Conservation (phyloP, 345 rosid species). For the Stellera chamaejasme region DNA sequence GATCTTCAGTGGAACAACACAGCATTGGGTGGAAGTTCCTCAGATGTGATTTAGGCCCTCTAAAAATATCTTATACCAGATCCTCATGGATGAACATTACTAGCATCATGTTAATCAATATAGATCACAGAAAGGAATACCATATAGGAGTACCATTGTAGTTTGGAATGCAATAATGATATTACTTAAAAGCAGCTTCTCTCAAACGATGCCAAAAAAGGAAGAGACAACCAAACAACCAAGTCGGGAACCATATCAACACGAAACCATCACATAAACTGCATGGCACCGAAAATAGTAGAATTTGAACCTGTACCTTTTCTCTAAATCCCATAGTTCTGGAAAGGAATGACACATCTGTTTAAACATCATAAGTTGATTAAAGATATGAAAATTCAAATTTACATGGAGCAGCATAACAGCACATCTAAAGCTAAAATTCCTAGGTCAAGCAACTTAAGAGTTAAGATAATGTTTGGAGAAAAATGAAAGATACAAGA, state of each 20-base stretch:
- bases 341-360: slow-evolving; percentile 88
- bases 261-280: background rate
- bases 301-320: slow-evolving; percentile 39
- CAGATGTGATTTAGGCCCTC: too few relatives aligned
- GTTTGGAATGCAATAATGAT: too few relatives aligned
- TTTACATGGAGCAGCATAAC: slow-evolving; percentile 11
- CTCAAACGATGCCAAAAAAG: too few relatives aligned
- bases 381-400: slow-evolving; percentile 3
- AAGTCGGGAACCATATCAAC: background rate
- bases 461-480: background rate
- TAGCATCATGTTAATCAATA: too few relatives aligned
- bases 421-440: slow-evolving; percentile 5
- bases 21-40: too few relatives aligned
- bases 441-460: slow-evolving; percentile 2
- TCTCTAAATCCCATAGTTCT: slow-evolving; percentile 81
- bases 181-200: too few relatives aligned
- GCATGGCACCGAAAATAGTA: slow-evolving; percentile 9
- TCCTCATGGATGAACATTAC: too few relatives aligned
- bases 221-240: background rate
- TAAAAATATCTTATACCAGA: too few relatives aligned
- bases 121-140: too few relatives aligned
- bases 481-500: slow-evolving; percentile 8
- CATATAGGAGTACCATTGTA: too few relatives aligned
- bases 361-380: slow-evolving; percentile 17
- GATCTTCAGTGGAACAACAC: too few relatives aligned